A percentile compares a stretch with the other conserved stretches of the same genome.
Conservation (phyloP, 352 stramenopile species). For the Globisporangium perplexum region DNA sequence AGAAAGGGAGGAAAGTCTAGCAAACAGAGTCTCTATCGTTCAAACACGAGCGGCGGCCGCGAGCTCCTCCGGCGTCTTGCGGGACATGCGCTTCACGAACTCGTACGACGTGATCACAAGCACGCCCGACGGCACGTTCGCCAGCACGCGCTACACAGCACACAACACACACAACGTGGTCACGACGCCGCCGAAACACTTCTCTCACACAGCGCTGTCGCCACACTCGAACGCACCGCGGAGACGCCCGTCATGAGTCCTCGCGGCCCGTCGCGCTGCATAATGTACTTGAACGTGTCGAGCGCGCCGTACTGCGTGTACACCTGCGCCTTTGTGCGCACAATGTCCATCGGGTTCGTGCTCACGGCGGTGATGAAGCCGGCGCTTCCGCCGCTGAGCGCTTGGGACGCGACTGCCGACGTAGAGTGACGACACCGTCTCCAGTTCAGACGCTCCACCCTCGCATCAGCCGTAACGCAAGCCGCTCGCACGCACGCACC, state of each 20-base stretch:
- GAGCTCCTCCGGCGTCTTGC: conserved; percentile 40
- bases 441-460: neutral
- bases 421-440: neutral
- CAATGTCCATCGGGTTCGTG: conserved; percentile 89
- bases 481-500: conserved; percentile 22
- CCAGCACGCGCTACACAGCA: conserved; percentile 52
- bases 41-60: neutral
- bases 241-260: conserved; percentile 80
- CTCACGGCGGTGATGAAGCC: conserved; percentile 75
- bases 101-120: conserved; percentile 88
- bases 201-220: too few species aligned
- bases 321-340: conserved; percentile 78
- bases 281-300: conserved; percentile 81
- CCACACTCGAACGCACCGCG: conserved; percentile 36
- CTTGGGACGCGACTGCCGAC: conserved; percentile 59
- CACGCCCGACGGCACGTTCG: conserved; percentile 78
- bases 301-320: conserved; percentile 83
- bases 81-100: conserved; percentile 85
- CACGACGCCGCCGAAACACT: too few species aligned
- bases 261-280: conserved; percentile 60
- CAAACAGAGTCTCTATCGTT: too few species aligned
- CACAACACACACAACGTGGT: neutral
- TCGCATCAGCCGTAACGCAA: too few species aligned
- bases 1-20: too few species aligned
- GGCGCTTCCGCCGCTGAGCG: conserved; percentile 63